Percentiles rank a stretch among this genome's conserved stretches.
Evolutionary conservation across 176 grass and related monocot species (phyloP).

Genomic region (Oryza coarctata): DNA sequence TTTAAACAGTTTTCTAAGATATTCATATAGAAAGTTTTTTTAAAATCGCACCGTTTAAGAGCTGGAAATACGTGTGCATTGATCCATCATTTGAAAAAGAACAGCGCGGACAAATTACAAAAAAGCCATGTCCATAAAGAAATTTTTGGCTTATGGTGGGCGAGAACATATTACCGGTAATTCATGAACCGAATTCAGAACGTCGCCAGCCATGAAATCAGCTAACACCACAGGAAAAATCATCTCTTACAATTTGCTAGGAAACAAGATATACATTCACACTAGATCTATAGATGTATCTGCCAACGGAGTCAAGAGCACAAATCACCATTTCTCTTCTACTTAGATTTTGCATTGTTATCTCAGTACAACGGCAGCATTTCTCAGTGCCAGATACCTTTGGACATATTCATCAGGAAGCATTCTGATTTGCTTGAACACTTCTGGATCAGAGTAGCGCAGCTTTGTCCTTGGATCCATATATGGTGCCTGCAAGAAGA

Average conservation of each 20-base stretch:
- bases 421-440: constrained; percentile 83
- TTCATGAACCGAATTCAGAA: not conserved
- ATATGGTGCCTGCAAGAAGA: constrained; percentile 64
- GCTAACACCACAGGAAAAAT: not conserved
- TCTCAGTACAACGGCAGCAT: constrained; percentile 67
- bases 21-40: no score
- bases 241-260: not conserved
- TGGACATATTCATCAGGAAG: constrained; percentile 80
- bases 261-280: not conserved
- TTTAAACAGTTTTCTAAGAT: no score
- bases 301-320: not conserved
- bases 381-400: constrained; percentile 72
- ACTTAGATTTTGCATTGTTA: constrained; percentile 16
- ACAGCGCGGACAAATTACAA: no score
- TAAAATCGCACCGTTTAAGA: no score
- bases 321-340: not conserved
- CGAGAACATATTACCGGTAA: not conserved
- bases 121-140: not conserved
- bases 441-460: constrained; percentile 68
- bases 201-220: not conserved
- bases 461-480: constrained; percentile 89
- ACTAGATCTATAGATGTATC: not conserved
- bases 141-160: no score
- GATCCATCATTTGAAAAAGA: no score
- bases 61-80: no score